Percentiles rank a stretch among this genome's conserved stretches.
phyloP scores from a whole-genome alignment of 2,329 filamentous ascomycete genomes.

The Curvularia verruculosa region DNA sequence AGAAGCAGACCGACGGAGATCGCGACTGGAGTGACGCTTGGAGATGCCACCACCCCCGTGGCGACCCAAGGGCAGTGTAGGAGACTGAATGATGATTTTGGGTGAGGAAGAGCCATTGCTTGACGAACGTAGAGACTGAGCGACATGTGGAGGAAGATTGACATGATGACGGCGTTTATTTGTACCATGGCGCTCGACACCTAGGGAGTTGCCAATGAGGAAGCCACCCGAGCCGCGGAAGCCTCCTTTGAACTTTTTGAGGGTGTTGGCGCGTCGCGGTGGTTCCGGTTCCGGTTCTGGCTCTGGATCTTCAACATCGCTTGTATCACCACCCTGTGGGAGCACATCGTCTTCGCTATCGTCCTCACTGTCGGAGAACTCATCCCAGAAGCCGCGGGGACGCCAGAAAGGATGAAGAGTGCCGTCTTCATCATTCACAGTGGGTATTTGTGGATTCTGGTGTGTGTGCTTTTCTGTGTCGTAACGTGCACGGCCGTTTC shows the following conservation, averaged over 20 bases:
- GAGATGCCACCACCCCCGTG: conserved; percentile 29
- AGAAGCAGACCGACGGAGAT: conserved; percentile 21
- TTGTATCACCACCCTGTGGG: conserved; percentile 56
- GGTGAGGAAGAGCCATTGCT: conserved; percentile 22
- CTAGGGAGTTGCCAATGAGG: conserved; percentile 62
- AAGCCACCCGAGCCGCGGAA: conserved; percentile 54
- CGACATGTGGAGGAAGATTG: conserved; percentile 30
- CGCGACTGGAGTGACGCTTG: conserved; percentile 26
- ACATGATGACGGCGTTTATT: conserved; percentile 40
- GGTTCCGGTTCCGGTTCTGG: conserved; percentile 23
- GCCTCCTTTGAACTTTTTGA: conserved; percentile 45
- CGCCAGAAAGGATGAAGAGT: conserved; percentile 67
- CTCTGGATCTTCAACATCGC: conserved; percentile 42
- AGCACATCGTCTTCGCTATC: conserved; percentile 47
- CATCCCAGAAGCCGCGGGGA: conserved; percentile 68
- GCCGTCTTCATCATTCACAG: conserved; percentile 49
- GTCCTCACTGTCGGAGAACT: conserved; percentile 53
- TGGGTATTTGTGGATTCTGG: conserved; percentile 33
- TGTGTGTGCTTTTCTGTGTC: conserved; percentile 28
- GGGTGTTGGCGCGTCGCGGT: conserved; percentile 25
- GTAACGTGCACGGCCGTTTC: conserved; percentile 33
- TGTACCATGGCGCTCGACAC: conserved; percentile 56
- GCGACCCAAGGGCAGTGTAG: conserved; percentile 27
- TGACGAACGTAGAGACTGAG: conserved; percentile 19
- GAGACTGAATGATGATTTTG: conserved; percentile 36